Base-by-base conservation (phyloP, 768 basidiomycete genomes). In the Suillus sp. region DNA sequence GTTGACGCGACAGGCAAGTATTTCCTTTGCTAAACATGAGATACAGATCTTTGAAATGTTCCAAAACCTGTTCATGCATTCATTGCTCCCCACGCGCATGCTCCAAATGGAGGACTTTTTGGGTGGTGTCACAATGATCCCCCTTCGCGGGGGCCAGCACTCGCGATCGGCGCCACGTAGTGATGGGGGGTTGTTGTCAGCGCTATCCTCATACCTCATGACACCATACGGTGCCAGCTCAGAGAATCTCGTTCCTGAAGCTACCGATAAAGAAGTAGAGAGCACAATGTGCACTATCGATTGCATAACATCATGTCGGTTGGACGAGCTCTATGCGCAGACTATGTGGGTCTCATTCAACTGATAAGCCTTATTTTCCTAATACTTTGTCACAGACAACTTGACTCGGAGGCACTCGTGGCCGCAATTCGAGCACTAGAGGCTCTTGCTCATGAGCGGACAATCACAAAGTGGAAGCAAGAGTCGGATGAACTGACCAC, bases 21-120 rank as follows among this genome's bases (percentile, higher is more conserved):
- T 32, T 20, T 10, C 27, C 35, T 37, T 62, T 27, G 25, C 56
- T 57, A 20, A 57, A 20, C 10, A 40, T 53, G 27, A 34, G 11
- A 57, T 8, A 53, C 62, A 97, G 92, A 94, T 99, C 61, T 98
- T 99, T 69, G 96, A 99, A 75, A 98, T 99, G 89, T 96, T 96
- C 78, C 91, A 96, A 71, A 97, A 95, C 38, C 80, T 99, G 27
- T 99, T 99, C 78, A 77, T 98, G 53, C 92, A 99, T 73, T 96
- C 96, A 20, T 81, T 99, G 30, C 80, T 99, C 20, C 97, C 97
- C 0, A 86, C 83, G 11, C 83, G 90, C 57, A 92, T 99, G 91
- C 79, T 97, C 13, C 94, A 96, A 74, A 96, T 97, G 92, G 96
- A 97, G 73, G 97, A 99, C 72, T 99, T 99, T 79, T 84, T 98